Base-by-base conservation (phyloP, 352 stramenopile genomes). In the Phytophthora melonis region DNA sequence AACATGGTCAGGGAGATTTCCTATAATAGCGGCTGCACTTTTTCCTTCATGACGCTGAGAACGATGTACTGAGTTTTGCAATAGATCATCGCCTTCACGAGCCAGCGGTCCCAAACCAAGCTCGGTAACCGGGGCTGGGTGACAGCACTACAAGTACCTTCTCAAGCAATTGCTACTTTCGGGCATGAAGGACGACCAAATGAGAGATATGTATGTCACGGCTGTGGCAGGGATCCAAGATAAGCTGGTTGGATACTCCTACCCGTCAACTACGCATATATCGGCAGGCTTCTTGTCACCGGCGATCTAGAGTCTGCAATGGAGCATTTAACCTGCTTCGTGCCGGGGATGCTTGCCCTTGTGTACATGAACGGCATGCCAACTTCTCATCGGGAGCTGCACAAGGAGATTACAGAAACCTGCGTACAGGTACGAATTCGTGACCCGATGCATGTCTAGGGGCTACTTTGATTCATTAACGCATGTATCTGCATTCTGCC, bases 311-410 rank as follows among this genome's bases (percentile, higher is more conserved):
- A 68, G 6, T 66, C 68, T 43, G 74, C 74, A 41, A 95, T 94
- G 85, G 90, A 98, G 65, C 94, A 98, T 63, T 76, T 96, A 49
- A 85, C 91, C 3, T 98, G 94, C 68, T 98, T 97, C 50, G 67
- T 97, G 7, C 90, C 92, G 10, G 91, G 91, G 3, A 83, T 96
- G 70, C 69, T 97, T 1, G 86, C 88, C 1, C 81, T 98, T 11
- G 91, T 87, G 5, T 79, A 73, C 3, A 21, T 77, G 25, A 72
- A 94, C 19, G 89, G 89, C 3, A 83, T 92, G 66, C 80, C 79
- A 5, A 43, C 63, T 0, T 76, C 68, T 6, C 85, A 97, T 58
- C 63, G 96, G 6, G 67, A 86, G 13, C 55, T 96, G 10, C 91
- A 91, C 1, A 81, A 91, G 62, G 74, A 91, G 8, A 72, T 98